Conservation (phyloP, 2,329 filamentous ascomycete species). For the Karstenula rhodostoma region DNA sequence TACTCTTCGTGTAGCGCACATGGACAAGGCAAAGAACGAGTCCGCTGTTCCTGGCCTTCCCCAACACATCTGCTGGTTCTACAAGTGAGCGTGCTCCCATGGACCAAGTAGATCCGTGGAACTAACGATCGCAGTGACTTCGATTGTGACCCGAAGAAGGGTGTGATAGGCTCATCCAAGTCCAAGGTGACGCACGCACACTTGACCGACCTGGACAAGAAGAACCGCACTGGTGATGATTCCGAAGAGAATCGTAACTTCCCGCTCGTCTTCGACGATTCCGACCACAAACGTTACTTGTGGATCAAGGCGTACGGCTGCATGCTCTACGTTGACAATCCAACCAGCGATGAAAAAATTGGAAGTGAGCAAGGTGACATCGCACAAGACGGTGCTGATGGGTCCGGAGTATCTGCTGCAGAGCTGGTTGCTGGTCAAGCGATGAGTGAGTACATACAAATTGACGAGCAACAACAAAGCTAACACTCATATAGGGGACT, state of each 20-base stretch:
- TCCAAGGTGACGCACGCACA: neutral
- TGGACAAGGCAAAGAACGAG: neutral
- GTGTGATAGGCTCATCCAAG: neutral
- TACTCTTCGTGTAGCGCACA: neutral
- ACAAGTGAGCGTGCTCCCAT: neutral
- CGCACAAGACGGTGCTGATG: neutral
- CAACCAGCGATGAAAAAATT: neutral
- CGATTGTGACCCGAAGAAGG: conserved; percentile 10
- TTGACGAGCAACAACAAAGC: neutral
- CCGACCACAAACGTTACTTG: neutral
- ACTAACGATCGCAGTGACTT: conserved; percentile 1
- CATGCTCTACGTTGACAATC: conserved; percentile 3
- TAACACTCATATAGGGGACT: neutral
- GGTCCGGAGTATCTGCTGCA: neutral
- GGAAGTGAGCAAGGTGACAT: neutral
- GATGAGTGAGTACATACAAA: neutral
- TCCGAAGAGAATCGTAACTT: neutral
- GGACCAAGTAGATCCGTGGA: neutral
- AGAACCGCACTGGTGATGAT: no score
- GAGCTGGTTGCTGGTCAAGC: neutral
- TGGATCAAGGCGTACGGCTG: conserved; percentile 7
- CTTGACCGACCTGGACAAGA: neutral
- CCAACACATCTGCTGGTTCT: conserved; percentile 9
- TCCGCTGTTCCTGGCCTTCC: neutral
- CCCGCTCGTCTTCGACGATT: no score